Evolutionary conservation across 2,329 filamentous ascomycete genomes (phyloP).

Genomic region (Cladosporium velox): DNA sequence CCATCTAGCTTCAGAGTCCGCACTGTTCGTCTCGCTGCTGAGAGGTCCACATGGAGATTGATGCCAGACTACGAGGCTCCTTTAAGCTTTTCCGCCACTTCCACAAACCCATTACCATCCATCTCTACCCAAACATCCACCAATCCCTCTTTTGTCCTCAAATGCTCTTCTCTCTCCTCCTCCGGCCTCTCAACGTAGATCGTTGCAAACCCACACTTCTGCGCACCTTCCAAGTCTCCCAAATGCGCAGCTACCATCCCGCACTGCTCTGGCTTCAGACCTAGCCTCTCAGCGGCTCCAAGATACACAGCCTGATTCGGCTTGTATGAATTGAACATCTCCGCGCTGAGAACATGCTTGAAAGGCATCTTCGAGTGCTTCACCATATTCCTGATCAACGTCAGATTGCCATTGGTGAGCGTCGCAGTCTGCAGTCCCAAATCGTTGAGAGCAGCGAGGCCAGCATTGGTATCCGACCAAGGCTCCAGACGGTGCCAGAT

Average conservation of each 20-base stretch:
- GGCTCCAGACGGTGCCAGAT: constrained; percentile 73
- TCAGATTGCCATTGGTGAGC: constrained; percentile 72
- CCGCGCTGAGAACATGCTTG: constrained; percentile 63
- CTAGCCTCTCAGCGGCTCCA: constrained; percentile 64
- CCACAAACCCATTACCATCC: constrained; percentile 53
- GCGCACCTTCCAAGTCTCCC: constrained; percentile 67
- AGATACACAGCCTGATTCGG: constrained; percentile 68
- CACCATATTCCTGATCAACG: constrained; percentile 66
- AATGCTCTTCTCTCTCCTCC: constrained; percentile 64
- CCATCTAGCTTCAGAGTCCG: not conserved
- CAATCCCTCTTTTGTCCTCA: constrained; percentile 59
- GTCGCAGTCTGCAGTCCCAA: constrained; percentile 61
- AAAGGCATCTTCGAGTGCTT: constrained; percentile 63
- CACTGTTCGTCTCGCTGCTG: not conserved
- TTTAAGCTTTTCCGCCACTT: constrained; percentile 44
- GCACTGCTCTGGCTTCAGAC: constrained; percentile 60
- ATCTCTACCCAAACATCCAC: constrained; percentile 65
- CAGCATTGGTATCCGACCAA: constrained; percentile 65
- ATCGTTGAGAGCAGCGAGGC: constrained; percentile 52
- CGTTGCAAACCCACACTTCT: constrained; percentile 64
- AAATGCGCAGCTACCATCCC: constrained; percentile 79
- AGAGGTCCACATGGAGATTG: not conserved
- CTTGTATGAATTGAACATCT: constrained; percentile 75
- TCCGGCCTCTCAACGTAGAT: constrained; percentile 70
- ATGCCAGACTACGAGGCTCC: not conserved